phyloP scores from a whole-genome alignment of 371 early-diverging fungal genomes.

The Sporodiniella umbellata region DNA sequence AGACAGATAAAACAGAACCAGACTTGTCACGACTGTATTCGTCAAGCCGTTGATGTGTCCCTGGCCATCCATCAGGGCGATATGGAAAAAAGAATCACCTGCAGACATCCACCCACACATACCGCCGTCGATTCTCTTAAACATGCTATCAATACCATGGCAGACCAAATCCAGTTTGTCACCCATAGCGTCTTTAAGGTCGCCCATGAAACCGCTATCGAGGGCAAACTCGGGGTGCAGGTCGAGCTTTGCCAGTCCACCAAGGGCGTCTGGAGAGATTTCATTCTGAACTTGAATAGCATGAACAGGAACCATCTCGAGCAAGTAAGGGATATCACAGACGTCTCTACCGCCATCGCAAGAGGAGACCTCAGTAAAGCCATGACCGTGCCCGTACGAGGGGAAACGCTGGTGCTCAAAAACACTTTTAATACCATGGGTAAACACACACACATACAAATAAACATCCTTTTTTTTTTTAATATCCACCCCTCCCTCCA shows the following conservation, averaged over 20 bases:
- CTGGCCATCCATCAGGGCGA: slow-evolving; percentile 50
- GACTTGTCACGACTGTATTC: slow-evolving; percentile 36
- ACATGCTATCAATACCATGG: slow-evolving; percentile 66
- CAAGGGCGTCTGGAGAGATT: slow-evolving; percentile 70
- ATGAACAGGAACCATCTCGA: slow-evolving; percentile 64
- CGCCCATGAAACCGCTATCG: slow-evolving; percentile 59
- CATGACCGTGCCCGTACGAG: slow-evolving; percentile 54
- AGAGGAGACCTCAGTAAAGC: slow-evolving; percentile 65
- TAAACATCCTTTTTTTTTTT: neutral
- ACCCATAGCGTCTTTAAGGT: slow-evolving; percentile 57
- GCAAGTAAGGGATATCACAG: slow-evolving; percentile 67
- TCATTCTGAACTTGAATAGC: slow-evolving; percentile 63
- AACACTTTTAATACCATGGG: slow-evolving; percentile 75
- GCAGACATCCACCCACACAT: slow-evolving; percentile 25
- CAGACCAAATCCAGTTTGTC: slow-evolving; percentile 51
- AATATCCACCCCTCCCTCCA: slow-evolving; percentile 1
- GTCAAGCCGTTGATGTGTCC: slow-evolving; percentile 46
- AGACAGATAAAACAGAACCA: slow-evolving; percentile 1
- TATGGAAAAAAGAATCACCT: slow-evolving; percentile 45
- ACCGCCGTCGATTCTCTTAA: slow-evolving; percentile 35
- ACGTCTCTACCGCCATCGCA: slow-evolving; percentile 66
- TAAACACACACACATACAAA: slow-evolving; percentile 20
- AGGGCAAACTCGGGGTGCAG: slow-evolving; percentile 64
- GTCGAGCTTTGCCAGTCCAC: slow-evolving; percentile 39
- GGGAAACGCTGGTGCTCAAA: slow-evolving; percentile 63